phyloP scores from a whole-genome alignment of 2,329 filamentous ascomycete species.

The Stachybotrys chartarum region DNA sequence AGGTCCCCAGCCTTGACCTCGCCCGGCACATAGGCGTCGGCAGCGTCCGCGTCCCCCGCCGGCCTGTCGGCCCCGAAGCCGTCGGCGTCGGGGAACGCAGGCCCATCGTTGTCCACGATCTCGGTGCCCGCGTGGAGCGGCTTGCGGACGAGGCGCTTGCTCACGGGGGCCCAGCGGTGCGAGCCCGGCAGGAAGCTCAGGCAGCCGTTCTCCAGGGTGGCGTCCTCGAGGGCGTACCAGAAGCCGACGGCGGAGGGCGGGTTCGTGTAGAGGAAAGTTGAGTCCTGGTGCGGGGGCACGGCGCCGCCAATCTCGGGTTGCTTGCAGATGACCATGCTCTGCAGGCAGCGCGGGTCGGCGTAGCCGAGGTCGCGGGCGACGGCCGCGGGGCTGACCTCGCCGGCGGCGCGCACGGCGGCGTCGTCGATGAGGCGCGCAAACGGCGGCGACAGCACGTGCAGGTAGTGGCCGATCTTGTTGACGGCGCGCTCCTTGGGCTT shows the following conservation, averaged over 20 bases:
- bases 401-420: slow-evolving; percentile 22
- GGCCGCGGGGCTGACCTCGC: slow-evolving; percentile 38
- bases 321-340: slow-evolving; percentile 99
- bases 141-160: slow-evolving; percentile 67
- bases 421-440: slow-evolving; percentile 56
- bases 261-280: slow-evolving; percentile 84
- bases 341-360: slow-evolving; percentile 66
- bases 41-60: slow-evolving; percentile 25
- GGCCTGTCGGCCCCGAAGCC: slow-evolving; percentile 38
- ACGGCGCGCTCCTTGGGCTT: slow-evolving; percentile 81
- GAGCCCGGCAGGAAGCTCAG: slow-evolving; percentile 79
- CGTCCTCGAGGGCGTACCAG: slow-evolving; percentile 96
- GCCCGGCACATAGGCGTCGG: slow-evolving; percentile 60
- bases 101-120: slow-evolving; percentile 64
- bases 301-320: slow-evolving; percentile 92
- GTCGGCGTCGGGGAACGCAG: slow-evolving; percentile 50
- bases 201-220: slow-evolving; percentile 79
- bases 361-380: slow-evolving; percentile 70
- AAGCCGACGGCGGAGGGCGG: slow-evolving; percentile 87
- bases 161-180: slow-evolving; percentile 66
- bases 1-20: slow-evolving; percentile 88
- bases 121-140: slow-evolving; percentile 49
- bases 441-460: slow-evolving; percentile 61
- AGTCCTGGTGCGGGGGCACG: slow-evolving; percentile 88
- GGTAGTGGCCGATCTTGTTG: slow-evolving; percentile 80